These are phyloP conservation scores for Lipomyces oligophaga DNA, from an alignment of 805 yeast genomes.

Conservation along the genomic window DNA sequence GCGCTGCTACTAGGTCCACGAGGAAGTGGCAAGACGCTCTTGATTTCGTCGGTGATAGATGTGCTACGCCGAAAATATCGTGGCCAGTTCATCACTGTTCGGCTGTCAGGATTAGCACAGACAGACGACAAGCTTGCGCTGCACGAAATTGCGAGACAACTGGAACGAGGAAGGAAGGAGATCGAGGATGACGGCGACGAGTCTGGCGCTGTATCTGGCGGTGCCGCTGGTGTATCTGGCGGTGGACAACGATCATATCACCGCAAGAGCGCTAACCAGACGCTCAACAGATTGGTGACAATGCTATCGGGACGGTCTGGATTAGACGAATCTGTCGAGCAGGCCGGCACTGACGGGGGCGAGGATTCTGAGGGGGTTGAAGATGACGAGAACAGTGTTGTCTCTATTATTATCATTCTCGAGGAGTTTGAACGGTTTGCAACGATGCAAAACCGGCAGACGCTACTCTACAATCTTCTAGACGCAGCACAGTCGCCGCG, in stretches of 20 bases:
- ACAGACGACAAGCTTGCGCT: constrained; percentile 74
- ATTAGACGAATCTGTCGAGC: not conserved
- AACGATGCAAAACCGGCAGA: constrained; percentile 60
- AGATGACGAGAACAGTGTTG: constrained; percentile 22
- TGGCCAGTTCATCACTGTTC: constrained; percentile 55
- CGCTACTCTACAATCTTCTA: constrained; percentile 78
- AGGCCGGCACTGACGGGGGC: not conserved
- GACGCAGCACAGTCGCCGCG: constrained; percentile 71
- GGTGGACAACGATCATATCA: not conserved
- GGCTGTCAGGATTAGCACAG: constrained; percentile 68
- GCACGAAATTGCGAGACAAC: constrained; percentile 78
- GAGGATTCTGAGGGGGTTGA: constrained; percentile 12
- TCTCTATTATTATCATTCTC: constrained; percentile 69
- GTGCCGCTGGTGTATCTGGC: not conserved
- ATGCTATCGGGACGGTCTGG: constrained; percentile 30
- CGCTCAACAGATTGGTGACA: constrained; percentile 28
- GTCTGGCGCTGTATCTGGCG: not conserved
- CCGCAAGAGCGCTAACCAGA: constrained; percentile 7
- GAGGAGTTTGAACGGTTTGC: constrained; percentile 86
- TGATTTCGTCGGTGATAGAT: constrained; percentile 55
- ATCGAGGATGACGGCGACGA: constrained; percentile 8
- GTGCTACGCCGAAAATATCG: constrained; percentile 42
- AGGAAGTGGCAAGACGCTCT: constrained; percentile 67
- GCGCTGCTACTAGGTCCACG: constrained; percentile 75
- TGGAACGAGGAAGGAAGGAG: constrained; percentile 48